Evolutionary conservation across 176 grass and related monocot species (phyloP).

Genomic region (Cymbopogon citratus): DNA sequence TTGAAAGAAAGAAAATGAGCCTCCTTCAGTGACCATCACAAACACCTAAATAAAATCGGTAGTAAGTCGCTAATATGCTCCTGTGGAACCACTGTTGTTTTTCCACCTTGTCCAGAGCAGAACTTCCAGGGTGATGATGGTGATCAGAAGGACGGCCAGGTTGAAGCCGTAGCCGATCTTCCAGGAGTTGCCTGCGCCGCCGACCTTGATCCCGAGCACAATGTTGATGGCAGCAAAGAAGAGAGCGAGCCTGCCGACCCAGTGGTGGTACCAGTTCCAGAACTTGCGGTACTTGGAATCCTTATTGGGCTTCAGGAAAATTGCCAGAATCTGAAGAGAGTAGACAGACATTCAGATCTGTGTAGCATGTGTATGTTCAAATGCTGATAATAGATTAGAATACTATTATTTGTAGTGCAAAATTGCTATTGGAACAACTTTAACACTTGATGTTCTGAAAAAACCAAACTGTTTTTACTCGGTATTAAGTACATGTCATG

Average conservation of each 20-base stretch:
- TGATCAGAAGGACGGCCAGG: conserved; percentile 64
- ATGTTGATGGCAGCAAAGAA: conserved; percentile 89
- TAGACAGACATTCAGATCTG: conserved; percentile 20
- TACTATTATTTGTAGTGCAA: not conserved
- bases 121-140: conserved; percentile 69
- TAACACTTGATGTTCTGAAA: not conserved
- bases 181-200: conserved; percentile 66
- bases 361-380: not conserved
- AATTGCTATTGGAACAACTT: not conserved
- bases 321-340: conserved; percentile 52
- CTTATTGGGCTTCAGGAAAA: conserved; percentile 69
- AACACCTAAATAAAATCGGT: not conserved
- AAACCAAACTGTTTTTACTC: not conserved
- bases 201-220: conserved; percentile 68
- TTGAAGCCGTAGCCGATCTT: conserved; percentile 86
- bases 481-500: not conserved
- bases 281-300: conserved; percentile 75
- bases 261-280: conserved; percentile 99
- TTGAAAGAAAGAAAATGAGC: not conserved
- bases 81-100: conserved; percentile 31
- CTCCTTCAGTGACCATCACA: not conserved
- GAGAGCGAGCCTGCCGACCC: conserved; percentile 72
- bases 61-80: conserved; percentile 32
- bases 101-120: conserved; percentile 72
- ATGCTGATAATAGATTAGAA: not conserved